Evolutionary conservation across 2,329 filamentous ascomycete genomes (phyloP).

Genomic region (Ophiosphaerella narmari): DNA sequence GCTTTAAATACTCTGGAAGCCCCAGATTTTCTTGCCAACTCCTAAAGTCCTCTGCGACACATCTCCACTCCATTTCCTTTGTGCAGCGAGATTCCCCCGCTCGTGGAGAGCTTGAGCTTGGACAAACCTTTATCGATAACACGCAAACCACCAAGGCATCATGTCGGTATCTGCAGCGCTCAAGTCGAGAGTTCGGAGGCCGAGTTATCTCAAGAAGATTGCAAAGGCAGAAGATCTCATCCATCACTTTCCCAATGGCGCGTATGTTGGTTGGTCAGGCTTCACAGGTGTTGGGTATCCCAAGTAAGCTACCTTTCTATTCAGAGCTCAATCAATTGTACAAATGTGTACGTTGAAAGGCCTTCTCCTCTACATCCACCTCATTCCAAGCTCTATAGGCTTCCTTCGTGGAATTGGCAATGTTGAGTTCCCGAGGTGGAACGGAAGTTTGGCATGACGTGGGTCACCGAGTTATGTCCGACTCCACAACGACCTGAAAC

Average conservation of each 20-base stretch:
- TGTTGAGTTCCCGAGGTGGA: conserved; percentile 29
- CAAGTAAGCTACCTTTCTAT: conserved; percentile 61
- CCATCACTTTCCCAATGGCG: conserved; percentile 77
- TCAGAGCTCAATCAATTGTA: not conserved
- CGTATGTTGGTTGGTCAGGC: conserved; percentile 90
- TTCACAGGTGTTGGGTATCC: conserved; percentile 91
- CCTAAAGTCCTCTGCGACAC: conserved; percentile 7
- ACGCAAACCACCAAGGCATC: not conserved
- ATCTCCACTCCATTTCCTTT: conserved; percentile 13
- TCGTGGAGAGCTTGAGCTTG: conserved; percentile 1
- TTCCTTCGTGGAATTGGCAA: conserved; percentile 8
- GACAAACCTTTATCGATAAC: conserved; percentile 13
- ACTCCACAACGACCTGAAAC: conserved; percentile 10
- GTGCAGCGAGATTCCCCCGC: not conserved
- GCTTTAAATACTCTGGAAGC: conserved; percentile 12
- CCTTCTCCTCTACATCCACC: too few species aligned
- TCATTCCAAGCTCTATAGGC: not conserved
- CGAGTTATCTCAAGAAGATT: conserved; percentile 80
- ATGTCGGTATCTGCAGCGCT: conserved; percentile 72
- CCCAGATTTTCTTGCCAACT: conserved; percentile 1
- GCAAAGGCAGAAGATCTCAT: conserved; percentile 79
- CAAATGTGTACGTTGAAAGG: not conserved
- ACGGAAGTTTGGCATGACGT: conserved; percentile 28
- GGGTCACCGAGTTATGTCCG: conserved; percentile 32
- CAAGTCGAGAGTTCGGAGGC: conserved; percentile 74